Conservation (phyloP, 116 monocot genomes). For the Phalaenopsis hybrid region DNA sequence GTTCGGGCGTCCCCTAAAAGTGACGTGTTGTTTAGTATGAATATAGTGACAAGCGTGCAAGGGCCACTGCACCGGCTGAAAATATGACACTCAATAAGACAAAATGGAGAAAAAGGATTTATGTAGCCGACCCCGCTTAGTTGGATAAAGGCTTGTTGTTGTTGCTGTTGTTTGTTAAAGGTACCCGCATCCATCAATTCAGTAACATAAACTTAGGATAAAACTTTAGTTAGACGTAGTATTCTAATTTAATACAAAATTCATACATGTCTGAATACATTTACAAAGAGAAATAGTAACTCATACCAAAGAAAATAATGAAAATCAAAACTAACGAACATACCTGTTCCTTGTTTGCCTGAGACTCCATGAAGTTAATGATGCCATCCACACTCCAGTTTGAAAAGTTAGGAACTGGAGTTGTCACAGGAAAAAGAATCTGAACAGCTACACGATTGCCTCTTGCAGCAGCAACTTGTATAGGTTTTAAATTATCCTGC, state of each 20-base stretch:
- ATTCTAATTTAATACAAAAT: not conserved
- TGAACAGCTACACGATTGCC: slow-evolving; percentile 61
- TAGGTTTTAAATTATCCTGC: slow-evolving; percentile 82
- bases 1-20: too few species aligned
- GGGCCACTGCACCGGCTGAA: too few species aligned
- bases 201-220: not conserved
- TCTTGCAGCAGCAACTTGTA: slow-evolving; percentile 82
- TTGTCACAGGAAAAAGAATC: slow-evolving; percentile 67
- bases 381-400: slow-evolving; percentile 76
- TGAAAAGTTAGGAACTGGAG: slow-evolving; percentile 44
- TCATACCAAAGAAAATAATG: not conserved
- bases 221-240: not conserved
- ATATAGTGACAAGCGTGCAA: too few species aligned
- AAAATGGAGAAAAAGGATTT: too few species aligned
- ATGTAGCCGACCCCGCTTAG: too few species aligned
- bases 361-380: slow-evolving; percentile 50
- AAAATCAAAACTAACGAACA: not conserved
- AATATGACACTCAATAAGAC: too few species aligned
- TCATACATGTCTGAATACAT: not conserved
- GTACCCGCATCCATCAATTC: not conserved
- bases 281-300: not conserved
- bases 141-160: too few species aligned
- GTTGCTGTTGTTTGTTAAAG: too few species aligned
- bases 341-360: slow-evolving; percentile 43
- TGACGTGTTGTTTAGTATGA: too few species aligned